Evolutionary conservation across 1,139 yeast species (phyloP).

Genomic region (Yamadazyma diddensiae): DNA sequence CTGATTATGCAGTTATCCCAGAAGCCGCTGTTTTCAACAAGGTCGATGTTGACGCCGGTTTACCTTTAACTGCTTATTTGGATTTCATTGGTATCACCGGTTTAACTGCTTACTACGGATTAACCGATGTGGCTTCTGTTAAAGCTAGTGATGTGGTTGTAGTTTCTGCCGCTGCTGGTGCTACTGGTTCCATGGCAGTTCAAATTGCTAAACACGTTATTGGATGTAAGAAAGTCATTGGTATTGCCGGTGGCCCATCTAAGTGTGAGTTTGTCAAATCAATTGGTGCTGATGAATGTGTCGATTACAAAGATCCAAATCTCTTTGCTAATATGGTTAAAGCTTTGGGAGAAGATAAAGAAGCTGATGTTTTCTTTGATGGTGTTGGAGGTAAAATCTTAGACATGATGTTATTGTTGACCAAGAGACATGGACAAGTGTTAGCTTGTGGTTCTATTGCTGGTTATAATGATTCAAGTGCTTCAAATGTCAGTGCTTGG

Average conservation of each 20-base stretch:
- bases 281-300: slow-evolving; percentile 52
- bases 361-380: slow-evolving; percentile 50
- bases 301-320: slow-evolving; percentile 52
- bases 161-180: slow-evolving; percentile 68
- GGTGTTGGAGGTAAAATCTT: slow-evolving; percentile 65
- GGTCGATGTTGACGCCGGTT: slow-evolving; percentile 21
- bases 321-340: slow-evolving; percentile 41
- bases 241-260: slow-evolving; percentile 60
- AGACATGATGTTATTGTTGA: slow-evolving; percentile 40
- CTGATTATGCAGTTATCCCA: slow-evolving; percentile 23
- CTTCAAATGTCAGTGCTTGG: slow-evolving; percentile 36
- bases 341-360: slow-evolving; percentile 42
- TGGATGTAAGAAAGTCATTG: slow-evolving; percentile 57
- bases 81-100: slow-evolving; percentile 51
- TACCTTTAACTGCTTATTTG: slow-evolving; percentile 26
- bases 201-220: slow-evolving; percentile 56
- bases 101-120: slow-evolving; percentile 61
- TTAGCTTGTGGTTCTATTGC: slow-evolving; percentile 65
- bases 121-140: slow-evolving; percentile 42
- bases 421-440: slow-evolving; percentile 43
- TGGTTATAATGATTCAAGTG: slow-evolving; percentile 47
- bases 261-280: slow-evolving; percentile 55
- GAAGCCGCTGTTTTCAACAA: slow-evolving; percentile 21
- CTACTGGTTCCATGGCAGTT: slow-evolving; percentile 62
- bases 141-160: slow-evolving; percentile 34